Evolutionary conservation across 768 basidiomycete species (phyloP), one percentile per base, ranked within the genome.

Genomic region (Mycena metata): DNA sequence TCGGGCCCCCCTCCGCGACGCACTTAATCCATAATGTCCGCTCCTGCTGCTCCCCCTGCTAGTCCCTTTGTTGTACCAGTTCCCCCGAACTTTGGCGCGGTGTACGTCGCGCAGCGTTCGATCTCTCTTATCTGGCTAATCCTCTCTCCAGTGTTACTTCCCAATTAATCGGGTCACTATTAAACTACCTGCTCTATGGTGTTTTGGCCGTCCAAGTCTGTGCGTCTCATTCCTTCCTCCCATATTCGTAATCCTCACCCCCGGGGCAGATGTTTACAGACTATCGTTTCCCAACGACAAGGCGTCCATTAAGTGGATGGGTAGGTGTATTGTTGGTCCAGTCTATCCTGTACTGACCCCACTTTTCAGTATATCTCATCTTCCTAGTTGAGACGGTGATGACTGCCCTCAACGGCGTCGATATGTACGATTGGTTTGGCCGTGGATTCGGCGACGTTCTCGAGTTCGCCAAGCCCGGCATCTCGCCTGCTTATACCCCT

Each of bases 251-350:
- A 17, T 21, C 21, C 9, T 49, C 45, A 17, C 8, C 41, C 10
- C 42, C 3, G 24, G 16, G 9, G 10, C 39, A 64, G 62, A 69
- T 50, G 61, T 69, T 17, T 64, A 69, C 13, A 36, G 62, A 15
- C 21, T 69, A 36, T 65, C 58, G 16, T 69, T 69, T 46, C 69
- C 69, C 11, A 69, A 69, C 26, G 69, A 69, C 24, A 69, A 66
- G 19, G 54, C 52, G 1, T n/a, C 69, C 43, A 69, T 69, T 41
- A 69, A 69, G 30, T 64, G 62, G 49, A 58, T 69, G 69, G 66
- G 66, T 67, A 55, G 16, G 60, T 4, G 3, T 12, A 8, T 13
- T 19, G 1, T 45, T 8, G 15, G 8, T 12, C 2, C 24, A 36
- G 35, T 39, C 19, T 16, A 17, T n/a, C 35, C n/a, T 16, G 23